Percentiles rank a stretch among this genome's conserved stretches.
These are phyloP conservation scores for Cyclotella baltica DNA, from an alignment of 108 stramenopile genomes.

Conservation along the genomic window DNA sequence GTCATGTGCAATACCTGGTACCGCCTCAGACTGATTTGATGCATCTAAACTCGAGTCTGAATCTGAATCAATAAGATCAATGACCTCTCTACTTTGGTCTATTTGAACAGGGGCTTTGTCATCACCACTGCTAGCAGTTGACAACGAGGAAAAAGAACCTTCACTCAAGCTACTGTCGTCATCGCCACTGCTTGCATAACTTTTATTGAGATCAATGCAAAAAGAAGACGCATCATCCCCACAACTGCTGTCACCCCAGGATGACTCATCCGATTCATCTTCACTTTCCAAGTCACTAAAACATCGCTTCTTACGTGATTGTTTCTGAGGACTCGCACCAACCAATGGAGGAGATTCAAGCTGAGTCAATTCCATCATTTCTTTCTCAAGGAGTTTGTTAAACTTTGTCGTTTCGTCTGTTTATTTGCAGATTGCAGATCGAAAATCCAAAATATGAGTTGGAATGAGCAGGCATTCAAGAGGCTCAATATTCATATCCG, in stretches of 20 bases:
- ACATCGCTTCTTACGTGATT: not conserved
- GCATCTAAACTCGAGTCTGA: constrained; percentile 2
- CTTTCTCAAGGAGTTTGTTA: not conserved
- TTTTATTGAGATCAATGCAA: too few relatives aligned
- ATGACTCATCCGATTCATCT: not conserved
- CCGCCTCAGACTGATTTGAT: too few relatives aligned
- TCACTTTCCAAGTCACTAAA: constrained; percentile 4
- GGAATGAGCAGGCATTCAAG: too few relatives aligned
- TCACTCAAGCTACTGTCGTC: not conserved
- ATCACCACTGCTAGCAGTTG: not conserved
- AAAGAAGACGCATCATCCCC: too few relatives aligned
- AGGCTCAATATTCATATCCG: too few relatives aligned
- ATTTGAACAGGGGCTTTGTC: not conserved
- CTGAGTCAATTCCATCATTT: not conserved
- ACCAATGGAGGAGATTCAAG: not conserved
- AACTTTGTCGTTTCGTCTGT: not conserved
- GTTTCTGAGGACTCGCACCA: not conserved
- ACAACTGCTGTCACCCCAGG: not conserved
- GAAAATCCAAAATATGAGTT: too few relatives aligned
- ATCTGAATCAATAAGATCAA: constrained; percentile 8
- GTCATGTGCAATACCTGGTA: too few relatives aligned
- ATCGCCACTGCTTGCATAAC: too few relatives aligned
- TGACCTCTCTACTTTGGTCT: not conserved
- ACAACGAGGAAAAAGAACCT: too few relatives aligned
- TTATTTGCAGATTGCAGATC: not conserved